Evolutionary conservation across 306 rosid genomes (phyloP).

Genomic region (Glycyrrhiza uralensis): DNA sequence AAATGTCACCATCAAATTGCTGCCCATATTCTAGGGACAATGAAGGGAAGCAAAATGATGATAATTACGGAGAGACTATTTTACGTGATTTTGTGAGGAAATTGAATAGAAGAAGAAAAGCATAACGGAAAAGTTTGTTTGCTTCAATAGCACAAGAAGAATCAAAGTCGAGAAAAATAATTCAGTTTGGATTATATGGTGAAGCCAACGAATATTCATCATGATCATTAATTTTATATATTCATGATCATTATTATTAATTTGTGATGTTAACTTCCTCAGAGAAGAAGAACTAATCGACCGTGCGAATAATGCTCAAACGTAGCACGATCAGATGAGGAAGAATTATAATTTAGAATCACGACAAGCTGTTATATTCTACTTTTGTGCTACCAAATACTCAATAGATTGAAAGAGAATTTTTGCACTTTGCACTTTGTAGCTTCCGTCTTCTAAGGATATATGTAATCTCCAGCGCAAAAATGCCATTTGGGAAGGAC

Average conservation of each 20-base stretch:
- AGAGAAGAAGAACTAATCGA: not conserved
- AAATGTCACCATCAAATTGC: not conserved
- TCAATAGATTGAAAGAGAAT: not conserved
- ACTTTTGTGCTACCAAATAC: slow-evolving; percentile 1
- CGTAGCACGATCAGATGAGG: not conserved
- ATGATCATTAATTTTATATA: not conserved
- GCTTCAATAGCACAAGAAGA: slow-evolving; percentile 16
- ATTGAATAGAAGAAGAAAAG: slow-evolving; percentile 31
- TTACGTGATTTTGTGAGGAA: not conserved
- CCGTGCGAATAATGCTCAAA: not conserved
- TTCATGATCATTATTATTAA: not conserved
- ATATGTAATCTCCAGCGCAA: not conserved
- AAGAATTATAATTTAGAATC: slow-evolving; percentile 16
- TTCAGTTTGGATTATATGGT: not conserved
- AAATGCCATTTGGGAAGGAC: not conserved
- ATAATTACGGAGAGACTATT: not conserved
- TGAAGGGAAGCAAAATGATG: slow-evolving; percentile 12
- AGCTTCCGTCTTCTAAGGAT: not conserved
- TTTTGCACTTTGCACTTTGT: slow-evolving; percentile 3
- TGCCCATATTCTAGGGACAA: slow-evolving; percentile 20
- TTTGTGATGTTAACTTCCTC: not conserved
- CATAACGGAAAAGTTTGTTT: slow-evolving; percentile 7
- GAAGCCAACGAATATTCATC: slow-evolving; percentile 21
- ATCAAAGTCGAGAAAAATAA: not conserved
- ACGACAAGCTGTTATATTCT: slow-evolving; percentile 29